A percentile compares a stretch with the other conserved stretches of the same genome.
Evolutionary conservation across 306 rosid species (phyloP).

Genomic region (Argentina anserina): DNA sequence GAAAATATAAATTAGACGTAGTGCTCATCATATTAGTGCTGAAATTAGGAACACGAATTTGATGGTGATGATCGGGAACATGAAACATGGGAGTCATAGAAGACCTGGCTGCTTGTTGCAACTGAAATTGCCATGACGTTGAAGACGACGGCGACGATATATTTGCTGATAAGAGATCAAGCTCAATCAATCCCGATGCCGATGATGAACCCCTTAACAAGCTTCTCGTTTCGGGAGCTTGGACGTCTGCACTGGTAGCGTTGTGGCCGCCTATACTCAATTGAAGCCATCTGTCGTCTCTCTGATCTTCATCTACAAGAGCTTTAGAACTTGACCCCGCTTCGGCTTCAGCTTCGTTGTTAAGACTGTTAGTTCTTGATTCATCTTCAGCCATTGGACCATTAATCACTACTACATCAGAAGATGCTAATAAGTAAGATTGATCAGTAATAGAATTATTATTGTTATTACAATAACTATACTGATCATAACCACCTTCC

Average conservation of each 20-base stretch:
- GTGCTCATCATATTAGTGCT: slow-evolving; percentile 7
- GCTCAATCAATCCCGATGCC: slow-evolving; percentile 49
- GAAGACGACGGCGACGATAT: slow-evolving; percentile 6
- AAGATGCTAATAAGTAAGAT: slow-evolving; percentile 46
- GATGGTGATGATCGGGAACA: slow-evolving; percentile 3
- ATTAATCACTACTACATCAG: slow-evolving; percentile 34
- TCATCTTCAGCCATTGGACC: slow-evolving; percentile 74
- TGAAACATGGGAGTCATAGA: slow-evolving; percentile 4
- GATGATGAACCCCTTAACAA: slow-evolving; percentile 2
- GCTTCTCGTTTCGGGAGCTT: slow-evolving; percentile 4
- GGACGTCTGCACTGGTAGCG: not conserved
- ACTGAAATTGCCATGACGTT: not conserved
- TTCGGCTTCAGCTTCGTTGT: slow-evolving; percentile 14
- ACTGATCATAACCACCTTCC: slow-evolving; percentile 24
- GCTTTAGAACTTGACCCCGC: slow-evolving; percentile 19
- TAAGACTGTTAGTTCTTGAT: slow-evolving; percentile 42
- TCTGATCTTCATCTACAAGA: not conserved
- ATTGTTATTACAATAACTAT: slow-evolving; percentile 9
- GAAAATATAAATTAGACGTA: slow-evolving; percentile 33
- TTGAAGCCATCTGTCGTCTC: slow-evolving; percentile 64
- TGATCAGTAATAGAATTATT: slow-evolving; percentile 9
- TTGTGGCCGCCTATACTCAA: slow-evolving; percentile 57
- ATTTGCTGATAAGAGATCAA: slow-evolving; percentile 50
- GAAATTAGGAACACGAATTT: slow-evolving; percentile 8
- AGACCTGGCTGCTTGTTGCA: slow-evolving; percentile 7